Evolutionary conservation across 2,329 filamentous ascomycete genomes (phyloP).

Genomic region (Onygenales sp.): DNA sequence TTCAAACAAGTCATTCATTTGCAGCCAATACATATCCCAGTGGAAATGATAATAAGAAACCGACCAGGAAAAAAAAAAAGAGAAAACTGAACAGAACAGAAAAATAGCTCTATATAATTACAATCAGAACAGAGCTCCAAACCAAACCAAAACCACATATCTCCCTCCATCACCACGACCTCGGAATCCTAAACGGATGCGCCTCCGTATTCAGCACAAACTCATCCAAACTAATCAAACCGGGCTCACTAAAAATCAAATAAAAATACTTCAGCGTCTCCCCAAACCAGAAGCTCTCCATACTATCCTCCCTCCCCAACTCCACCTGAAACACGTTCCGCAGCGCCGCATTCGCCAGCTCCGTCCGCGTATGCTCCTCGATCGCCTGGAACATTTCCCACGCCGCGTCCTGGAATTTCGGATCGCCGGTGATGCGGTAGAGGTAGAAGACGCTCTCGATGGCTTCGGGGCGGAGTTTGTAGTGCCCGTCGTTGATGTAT

Average conservation of each 20-base stretch:
- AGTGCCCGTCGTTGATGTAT: slow-evolving; percentile 2
- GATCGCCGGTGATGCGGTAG: slow-evolving; percentile 79
- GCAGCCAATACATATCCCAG: too few relatives aligned
- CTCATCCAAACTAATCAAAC: slow-evolving; percentile 56
- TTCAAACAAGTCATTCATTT: too few relatives aligned
- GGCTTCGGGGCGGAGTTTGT: slow-evolving; percentile 59
- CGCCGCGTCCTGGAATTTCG: slow-evolving; percentile 65
- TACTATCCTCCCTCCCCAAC: slow-evolving; percentile 53
- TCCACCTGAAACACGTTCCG: slow-evolving; percentile 35
- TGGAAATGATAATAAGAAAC: too few relatives aligned
- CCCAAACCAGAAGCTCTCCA: slow-evolving; percentile 86
- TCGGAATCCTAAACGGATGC: not conserved
- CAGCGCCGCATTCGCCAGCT: slow-evolving; percentile 55
- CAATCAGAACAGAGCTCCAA: too few relatives aligned
- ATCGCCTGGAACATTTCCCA: slow-evolving; percentile 79
- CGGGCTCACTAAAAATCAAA: slow-evolving; percentile 62
- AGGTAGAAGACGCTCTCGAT: slow-evolving; percentile 86
- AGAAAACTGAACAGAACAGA: not conserved
- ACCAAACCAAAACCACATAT: too few relatives aligned
- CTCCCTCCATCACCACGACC: not conserved
- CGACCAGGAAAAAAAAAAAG: not conserved
- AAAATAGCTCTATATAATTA: not conserved
- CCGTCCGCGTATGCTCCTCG: slow-evolving; percentile 54
- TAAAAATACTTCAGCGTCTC: slow-evolving; percentile 94
- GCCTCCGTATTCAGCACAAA: slow-evolving; percentile 42